These are phyloP conservation scores for Ploettnerulaceae sp. DNA, from an alignment of 2,329 filamentous ascomycete genomes.

Conservation along the genomic window DNA sequence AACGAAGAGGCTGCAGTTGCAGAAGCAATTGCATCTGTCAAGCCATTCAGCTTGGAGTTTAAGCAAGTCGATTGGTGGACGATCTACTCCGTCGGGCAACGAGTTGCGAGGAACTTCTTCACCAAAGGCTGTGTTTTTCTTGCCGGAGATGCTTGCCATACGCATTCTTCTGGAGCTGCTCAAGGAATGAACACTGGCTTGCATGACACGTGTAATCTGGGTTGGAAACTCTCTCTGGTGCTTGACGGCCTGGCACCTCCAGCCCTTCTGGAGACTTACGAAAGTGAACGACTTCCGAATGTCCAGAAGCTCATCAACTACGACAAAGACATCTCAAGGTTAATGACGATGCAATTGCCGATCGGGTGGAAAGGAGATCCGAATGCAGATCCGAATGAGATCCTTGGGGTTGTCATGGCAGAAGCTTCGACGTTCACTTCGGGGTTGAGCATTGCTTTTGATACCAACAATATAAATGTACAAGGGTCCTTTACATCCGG, in stretches of 20 bases:
- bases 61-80: constrained; percentile 51
- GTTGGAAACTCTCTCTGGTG: constrained; percentile 53
- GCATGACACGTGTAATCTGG: constrained; percentile 57
- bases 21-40: constrained; percentile 41
- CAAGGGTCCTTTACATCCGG: constrained; percentile 24
- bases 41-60: constrained; percentile 40
- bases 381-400: constrained; percentile 39
- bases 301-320: constrained; percentile 39
- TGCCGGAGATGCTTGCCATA: constrained; percentile 53
- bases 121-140: constrained; percentile 51
- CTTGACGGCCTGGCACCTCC: constrained; percentile 41
- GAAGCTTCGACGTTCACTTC: constrained; percentile 58
- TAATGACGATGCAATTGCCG: constrained; percentile 40
- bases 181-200: constrained; percentile 55
- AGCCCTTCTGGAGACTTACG: constrained; percentile 48
- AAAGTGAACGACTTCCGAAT: constrained; percentile 43
- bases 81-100: constrained; percentile 53
- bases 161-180: constrained; percentile 57
- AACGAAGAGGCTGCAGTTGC: constrained; percentile 49
- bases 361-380: constrained; percentile 39
- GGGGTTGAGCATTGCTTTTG: constrained; percentile 54
- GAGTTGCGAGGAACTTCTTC: constrained; percentile 54
- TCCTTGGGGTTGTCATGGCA: constrained; percentile 51
- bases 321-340: constrained; percentile 37
- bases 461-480: constrained; percentile 42